Evolutionary conservation across 495 filamentous ascomycete genomes (phyloP).

Genomic region (Clohesyomyces aquaticus): DNA sequence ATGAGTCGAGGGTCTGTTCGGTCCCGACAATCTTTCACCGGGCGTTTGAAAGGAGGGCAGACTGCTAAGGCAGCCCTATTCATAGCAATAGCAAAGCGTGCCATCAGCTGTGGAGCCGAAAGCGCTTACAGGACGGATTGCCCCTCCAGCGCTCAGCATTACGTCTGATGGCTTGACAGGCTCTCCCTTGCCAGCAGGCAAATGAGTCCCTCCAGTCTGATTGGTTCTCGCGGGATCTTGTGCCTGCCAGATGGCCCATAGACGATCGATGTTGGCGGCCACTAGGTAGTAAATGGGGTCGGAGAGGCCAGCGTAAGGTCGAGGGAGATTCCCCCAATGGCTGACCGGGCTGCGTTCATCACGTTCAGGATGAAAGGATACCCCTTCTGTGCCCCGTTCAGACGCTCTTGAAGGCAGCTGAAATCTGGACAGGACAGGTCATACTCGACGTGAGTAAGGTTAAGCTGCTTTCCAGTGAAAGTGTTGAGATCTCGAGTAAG

Average conservation of each 20-base stretch:
- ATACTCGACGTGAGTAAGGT: neutral
- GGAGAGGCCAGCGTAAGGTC: conserved; percentile 60
- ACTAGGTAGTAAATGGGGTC: conserved; percentile 71
- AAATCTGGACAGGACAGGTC: neutral
- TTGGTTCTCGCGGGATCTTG: conserved; percentile 46
- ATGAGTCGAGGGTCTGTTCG: too few relatives aligned
- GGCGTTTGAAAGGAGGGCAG: neutral
- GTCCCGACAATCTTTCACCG: too few relatives aligned
- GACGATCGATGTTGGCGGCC: conserved; percentile 67
- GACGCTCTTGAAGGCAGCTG: conserved; percentile 32
- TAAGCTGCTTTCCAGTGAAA: conserved; percentile 54
- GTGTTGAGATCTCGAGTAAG: conserved; percentile 47
- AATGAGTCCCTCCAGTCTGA: neutral
- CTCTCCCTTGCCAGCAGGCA: neutral
- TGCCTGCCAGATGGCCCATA: conserved; percentile 72
- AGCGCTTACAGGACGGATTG: neutral
- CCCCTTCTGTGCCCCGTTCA: conserved; percentile 47
- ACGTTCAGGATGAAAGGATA: conserved; percentile 52
- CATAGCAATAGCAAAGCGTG: neutral
- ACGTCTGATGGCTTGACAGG: neutral
- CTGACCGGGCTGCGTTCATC: conserved; percentile 64
- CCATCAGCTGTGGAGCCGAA: neutral
- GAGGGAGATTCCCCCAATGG: conserved; percentile 59
- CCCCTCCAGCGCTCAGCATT: neutral
- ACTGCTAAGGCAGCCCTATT: neutral